Base-by-base conservation (phyloP, 805 yeast genomes). In the Cyberlindnera subsufficiens region DNA sequence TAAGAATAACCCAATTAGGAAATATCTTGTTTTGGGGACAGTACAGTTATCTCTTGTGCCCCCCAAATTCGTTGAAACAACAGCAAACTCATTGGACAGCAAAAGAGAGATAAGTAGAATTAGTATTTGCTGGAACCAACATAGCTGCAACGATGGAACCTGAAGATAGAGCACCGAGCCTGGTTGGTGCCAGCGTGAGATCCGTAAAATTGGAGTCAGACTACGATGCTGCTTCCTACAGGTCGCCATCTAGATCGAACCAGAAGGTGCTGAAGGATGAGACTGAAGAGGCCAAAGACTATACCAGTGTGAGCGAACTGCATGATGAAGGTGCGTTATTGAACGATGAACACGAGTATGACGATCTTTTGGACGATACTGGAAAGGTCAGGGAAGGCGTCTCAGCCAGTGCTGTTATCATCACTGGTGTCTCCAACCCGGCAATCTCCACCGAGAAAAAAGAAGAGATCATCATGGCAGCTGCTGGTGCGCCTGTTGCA, bases 321-420 rank as follows among this genome's bases (percentile, higher is more conserved):
- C 59, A 52, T 16, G 64, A 58, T 8, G 75, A 77, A 36, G 75
- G 81, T 32, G 82, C 82, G 4, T 61, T 80, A 6, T 58, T 78
- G 52, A 49, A 74, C 47, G 82, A 75, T 39, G 83, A 78, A 42
- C 80, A 71, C 50, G 74, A 70, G 47, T 71, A 79, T 51, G 80
- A 71, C 20, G 60, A 65, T 17, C 66, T 76, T 38, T 60, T 80
- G 53, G 83, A 79, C 51, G 66, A 67, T 11, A 66, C 68, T 37
- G 86, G 85, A 1, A 67, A 71, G 38, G 65, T 78, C 38, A 78
- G 71, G 52, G 38, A 43, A 6, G 44, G 43, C 22, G 46, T 44
- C 3, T 46, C 54, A 7, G 42, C 39, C 19, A 45, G 44, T 10
- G 40, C 45, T 9, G 50, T 47, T 11, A 44, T 43, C 8, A 48